phyloP scores from a whole-genome alignment of 2,329 filamentous ascomycete genomes.

The Diaporthe sp. region DNA sequence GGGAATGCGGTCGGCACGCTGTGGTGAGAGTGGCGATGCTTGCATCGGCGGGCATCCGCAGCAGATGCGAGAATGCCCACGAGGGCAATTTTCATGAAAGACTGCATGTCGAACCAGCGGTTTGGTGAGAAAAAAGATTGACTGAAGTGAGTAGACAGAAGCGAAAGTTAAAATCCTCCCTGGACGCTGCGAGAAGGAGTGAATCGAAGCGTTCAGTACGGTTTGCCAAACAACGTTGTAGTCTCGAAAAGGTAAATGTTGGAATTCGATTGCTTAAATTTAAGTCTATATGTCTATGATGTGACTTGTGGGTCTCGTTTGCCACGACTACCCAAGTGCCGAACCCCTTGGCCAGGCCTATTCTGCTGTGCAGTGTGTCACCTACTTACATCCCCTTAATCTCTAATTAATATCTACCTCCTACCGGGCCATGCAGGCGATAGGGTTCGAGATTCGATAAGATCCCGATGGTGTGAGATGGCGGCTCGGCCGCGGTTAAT shows the following conservation, averaged over 20 bases:
- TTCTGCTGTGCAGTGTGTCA: slow-evolving; percentile 14
- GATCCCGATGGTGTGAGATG: slow-evolving; percentile 27
- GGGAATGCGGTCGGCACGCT: not conserved
- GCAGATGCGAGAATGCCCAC: slow-evolving; percentile 16
- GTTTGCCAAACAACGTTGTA: not conserved
- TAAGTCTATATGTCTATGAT: slow-evolving; percentile 11
- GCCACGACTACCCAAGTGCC: slow-evolving; percentile 15
- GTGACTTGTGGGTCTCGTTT: not conserved
- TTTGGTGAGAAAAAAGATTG: slow-evolving; percentile 20
- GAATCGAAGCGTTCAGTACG: slow-evolving; percentile 15
- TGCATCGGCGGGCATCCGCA: slow-evolving; percentile 30
- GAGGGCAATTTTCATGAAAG: slow-evolving; percentile 22
- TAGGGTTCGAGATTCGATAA: slow-evolving; percentile 21
- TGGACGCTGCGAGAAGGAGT: slow-evolving; percentile 10
- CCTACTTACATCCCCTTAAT: slow-evolving; percentile 26
- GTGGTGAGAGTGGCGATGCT: slow-evolving; percentile 31
- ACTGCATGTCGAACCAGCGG: slow-evolving; percentile 22
- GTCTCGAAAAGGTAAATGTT: not conserved
- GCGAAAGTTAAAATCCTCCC: slow-evolving; percentile 10
- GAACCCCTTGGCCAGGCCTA: slow-evolving; percentile 12
- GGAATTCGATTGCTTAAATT: slow-evolving; percentile 6
- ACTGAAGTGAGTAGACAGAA: slow-evolving; percentile 34
- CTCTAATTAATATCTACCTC: slow-evolving; percentile 30
- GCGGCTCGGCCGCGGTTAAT: slow-evolving; percentile 18
- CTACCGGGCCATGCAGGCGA: slow-evolving; percentile 7